Evolutionary conservation across 176 grass and related monocot species (phyloP).

Genomic region (Puya raimondii): DNA sequence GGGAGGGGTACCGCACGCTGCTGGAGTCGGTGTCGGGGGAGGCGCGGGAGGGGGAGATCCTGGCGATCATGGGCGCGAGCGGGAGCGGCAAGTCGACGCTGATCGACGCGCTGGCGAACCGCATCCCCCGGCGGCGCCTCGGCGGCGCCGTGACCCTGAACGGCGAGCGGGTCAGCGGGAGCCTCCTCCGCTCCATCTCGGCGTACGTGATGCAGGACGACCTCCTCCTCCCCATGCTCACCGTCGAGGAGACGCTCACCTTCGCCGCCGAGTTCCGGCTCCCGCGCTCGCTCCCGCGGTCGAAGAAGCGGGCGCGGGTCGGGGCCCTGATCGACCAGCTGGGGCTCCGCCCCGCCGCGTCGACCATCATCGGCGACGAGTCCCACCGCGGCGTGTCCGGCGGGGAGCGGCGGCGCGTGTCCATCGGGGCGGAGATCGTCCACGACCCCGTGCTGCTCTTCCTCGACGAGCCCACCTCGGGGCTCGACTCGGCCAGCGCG

Average conservation of each 20-base stretch:
- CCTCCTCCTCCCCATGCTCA: constrained; percentile 88
- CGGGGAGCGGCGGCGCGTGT: constrained; percentile 73
- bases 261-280: constrained; percentile 98
- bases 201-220: constrained; percentile 99
- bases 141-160: constrained; percentile 72
- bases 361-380: constrained; percentile 96
- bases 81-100: constrained; percentile 95
- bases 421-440: constrained; percentile 86
- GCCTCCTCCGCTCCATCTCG: constrained; percentile 62
- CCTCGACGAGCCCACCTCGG: constrained; percentile 94
- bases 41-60: constrained; percentile 67
- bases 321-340: constrained; percentile 83
- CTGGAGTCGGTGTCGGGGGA: constrained; percentile 60
- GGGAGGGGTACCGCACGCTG: constrained; percentile 15
- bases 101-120: constrained; percentile 85
- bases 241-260: constrained; percentile 75
- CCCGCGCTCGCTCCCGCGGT: constrained; percentile 42
- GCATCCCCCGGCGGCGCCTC: constrained; percentile 58
- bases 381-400: constrained; percentile 88
- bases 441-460: constrained; percentile 88
- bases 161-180: constrained; percentile 47
- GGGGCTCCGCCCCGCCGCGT: constrained; percentile 44
- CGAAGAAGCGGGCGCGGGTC: constrained; percentile 75
- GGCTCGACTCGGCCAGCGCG: constrained; percentile 89
- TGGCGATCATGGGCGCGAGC: constrained; percentile 80